Evolutionary conservation across 176 grass and related monocot species (phyloP), one percentile per base, ranked within the genome.

Genomic region (Poa annua): DNA sequence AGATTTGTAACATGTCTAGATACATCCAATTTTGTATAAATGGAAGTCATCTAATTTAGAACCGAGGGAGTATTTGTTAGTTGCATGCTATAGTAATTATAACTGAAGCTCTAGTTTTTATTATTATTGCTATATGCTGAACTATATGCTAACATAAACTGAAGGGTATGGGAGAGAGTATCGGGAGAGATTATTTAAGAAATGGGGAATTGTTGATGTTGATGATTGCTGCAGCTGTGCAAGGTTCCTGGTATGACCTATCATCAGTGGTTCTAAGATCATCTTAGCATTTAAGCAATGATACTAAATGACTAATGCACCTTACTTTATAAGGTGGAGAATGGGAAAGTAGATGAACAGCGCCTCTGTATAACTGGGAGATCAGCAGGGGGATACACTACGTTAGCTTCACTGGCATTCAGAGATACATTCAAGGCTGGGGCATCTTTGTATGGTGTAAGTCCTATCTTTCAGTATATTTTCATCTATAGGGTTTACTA

Each of bases 371-470:
- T 95, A 81, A 98, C 86, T 77, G 96, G 89, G 29, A 87, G 89
- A 84, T 98, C 96, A 26, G 96, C 93, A 76, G 96, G 96, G 49
- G 96, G 96, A 60, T 95, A 95, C 89, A 95, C 91, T 64, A 98
- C 93, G 33, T 88, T 98, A 90, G 91, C 96, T 88, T 87, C 80
- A 17, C 91, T 98, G 59, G 89, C 96, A 72, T 98, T 98, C 83
- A 85, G 74, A 76, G 90, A 98, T 73, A 91, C 87, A 32, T 98
- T 98, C 78, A 98, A 95, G 75, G 96, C 92, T n/a, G 93, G 96
- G 70, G 92, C 93, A 90, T 98, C 96, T 83, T 78, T 88, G 85
- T 98, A 93, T 92, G 96, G 96, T 85, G 96, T 98, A 98, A 93
- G 90, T 88, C 84, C n/a, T 65, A 61, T 44, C 57, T 87, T 59